Evolutionary conservation across 805 yeast species (phyloP).

Genomic region (Lachancea waltii): DNA sequence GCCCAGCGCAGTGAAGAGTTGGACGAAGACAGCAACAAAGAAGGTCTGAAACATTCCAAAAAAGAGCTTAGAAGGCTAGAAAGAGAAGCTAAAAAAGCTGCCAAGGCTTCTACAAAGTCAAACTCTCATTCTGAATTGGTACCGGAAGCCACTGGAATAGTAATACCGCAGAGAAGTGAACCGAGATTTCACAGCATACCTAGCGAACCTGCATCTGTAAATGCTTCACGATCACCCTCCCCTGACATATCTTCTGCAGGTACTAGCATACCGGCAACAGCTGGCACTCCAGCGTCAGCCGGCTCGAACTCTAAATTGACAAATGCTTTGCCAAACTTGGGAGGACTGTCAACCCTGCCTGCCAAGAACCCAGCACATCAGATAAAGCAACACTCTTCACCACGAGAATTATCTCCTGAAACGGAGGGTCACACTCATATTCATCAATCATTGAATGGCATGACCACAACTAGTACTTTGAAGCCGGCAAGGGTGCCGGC

Average conservation of each 20-base stretch:
- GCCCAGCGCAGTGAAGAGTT: constrained; percentile 26
- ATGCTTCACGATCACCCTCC: constrained; percentile 16
- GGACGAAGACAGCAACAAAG: constrained; percentile 16
- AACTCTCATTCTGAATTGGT: constrained; percentile 7
- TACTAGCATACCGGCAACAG: constrained; percentile 6
- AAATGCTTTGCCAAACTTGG: neutral
- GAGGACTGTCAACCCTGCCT: neutral
- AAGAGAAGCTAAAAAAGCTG: constrained; percentile 33
- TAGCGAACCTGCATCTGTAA: constrained; percentile 7
- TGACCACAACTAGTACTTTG: constrained; percentile 31
- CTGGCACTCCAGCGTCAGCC: too few species aligned
- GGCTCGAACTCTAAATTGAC: neutral
- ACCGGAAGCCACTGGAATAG: constrained; percentile 3
- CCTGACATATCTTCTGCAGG: constrained; percentile 4
- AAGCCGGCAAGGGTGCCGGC: constrained; percentile 51
- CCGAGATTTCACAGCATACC: neutral
- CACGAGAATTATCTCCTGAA: constrained; percentile 12
- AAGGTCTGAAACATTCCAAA: constrained; percentile 25
- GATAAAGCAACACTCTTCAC: constrained; percentile 13
- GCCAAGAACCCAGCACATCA: constrained; percentile 1
- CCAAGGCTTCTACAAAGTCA: constrained; percentile 29
- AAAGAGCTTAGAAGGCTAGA: constrained; percentile 32
- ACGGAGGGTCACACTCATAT: constrained; percentile 26
- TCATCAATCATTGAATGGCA: constrained; percentile 29
- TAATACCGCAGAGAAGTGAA: constrained; percentile 3